Base-by-base conservation (phyloP, 2,329 filamentous ascomycete genomes). In the Botrytis fragariae region DNA sequence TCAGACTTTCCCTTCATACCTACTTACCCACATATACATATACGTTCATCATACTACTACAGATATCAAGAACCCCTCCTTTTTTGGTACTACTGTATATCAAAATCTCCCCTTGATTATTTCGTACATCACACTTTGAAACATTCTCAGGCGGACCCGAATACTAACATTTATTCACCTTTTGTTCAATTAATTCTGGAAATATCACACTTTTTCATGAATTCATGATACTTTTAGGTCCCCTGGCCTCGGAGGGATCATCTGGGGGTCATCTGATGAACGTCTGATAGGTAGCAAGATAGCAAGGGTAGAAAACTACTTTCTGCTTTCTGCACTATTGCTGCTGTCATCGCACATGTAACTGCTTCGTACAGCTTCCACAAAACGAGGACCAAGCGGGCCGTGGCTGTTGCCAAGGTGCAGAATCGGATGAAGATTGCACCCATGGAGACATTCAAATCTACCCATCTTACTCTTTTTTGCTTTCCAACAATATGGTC, bases 361-460 rank as follows among this genome's bases (percentile, higher is more conserved):
- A 61, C 48, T 69, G 48, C 65, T 69, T 69, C 65, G 65, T 59
- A 69, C 65, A 69, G 65, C 63, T 57, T 69, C 48, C 51, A 60
- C 65, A 48, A 72, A 69, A 69, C 54, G 63, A 72, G 71, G 63
- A 72, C 63, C 64, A 72, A 69, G 71, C 64, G 71, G 63, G 54
- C 71, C 48, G 42, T 72, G 71, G 71, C 63, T 59, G 71, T 68
- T 60, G 71, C 71, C 62, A 69, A 69, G 63, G 29, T 69, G 63
- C 71, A 72, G 71, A 44, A 72, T 72, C 71, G 71, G 48, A 72
- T 72, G 71, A 72, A 71, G 60, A 69, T 69, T 72, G 62, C 44
- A 72, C 51, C 65, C 71, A 62, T 72, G 63, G 71, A 61, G 54
- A 72, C 68, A 59, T 39, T 60, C 32, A 22, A 72, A 69, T 10